Base-by-base conservation (phyloP, 1,284 basidiomycete genomes). In the Apiotrichum sp. region DNA sequence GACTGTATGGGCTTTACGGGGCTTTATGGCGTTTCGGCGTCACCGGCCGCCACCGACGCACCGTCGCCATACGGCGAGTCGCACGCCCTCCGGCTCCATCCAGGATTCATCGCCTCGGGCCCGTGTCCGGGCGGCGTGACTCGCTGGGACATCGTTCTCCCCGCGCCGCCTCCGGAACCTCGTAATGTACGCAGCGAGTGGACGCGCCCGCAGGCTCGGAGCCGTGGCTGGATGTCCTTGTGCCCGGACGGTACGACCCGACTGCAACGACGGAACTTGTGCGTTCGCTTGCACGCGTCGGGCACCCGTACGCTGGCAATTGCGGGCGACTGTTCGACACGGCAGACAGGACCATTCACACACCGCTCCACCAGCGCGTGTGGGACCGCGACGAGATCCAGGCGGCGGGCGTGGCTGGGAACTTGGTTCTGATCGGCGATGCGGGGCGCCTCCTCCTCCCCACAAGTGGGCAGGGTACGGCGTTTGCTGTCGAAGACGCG, bases 361-460 rank as follows among this genome's bases (percentile, higher is more conserved):
- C 51, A 3, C 22, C 51, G 14, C 38, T 52, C 3, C 43, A 36
- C 2, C 44, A 46, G 51, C 34, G 51, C 2, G 51, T 52, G 36
- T 52, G 51, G 51, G 31, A n/a, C 1, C 4, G 7, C 4, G 22
- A 47, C 36, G 51, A 52, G 43, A 52, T 52, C 10, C 16, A 7
- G 43, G 6, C 8, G 9, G 10, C 29, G 32, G 31, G 44, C 44
- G 4, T 13, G 13, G 22, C 7, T n/a, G 50, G 36, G 3, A 22
- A 22, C 22, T n/a, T 32, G 3, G 51, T 73, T 29, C 55, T 74
- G 45, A 62, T 74, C 46, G 72, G 72, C 16, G 72, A 74, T 50
- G 71, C 71, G 2, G 69, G 68, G 1, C 72, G 72, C 45, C 63
- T 70, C 32, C 70, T 62, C 61, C 62, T 65, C 16, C 64, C 62